These are phyloP conservation scores for Omphalea diandra DNA, from an alignment of 441 rosid genomes.

Conservation along the genomic window DNA sequence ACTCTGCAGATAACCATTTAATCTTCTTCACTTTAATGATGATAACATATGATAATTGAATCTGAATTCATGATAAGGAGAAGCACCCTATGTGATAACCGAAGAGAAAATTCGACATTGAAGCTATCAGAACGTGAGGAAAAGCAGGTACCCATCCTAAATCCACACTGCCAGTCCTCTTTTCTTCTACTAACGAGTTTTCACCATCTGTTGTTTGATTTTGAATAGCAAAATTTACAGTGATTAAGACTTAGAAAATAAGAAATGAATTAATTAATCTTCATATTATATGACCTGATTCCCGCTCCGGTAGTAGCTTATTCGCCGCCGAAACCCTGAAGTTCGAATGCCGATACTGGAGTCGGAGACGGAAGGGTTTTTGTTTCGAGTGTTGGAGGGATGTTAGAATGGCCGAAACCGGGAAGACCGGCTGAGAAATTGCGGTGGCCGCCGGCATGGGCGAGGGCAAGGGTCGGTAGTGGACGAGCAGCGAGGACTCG, in stretches of 20 bases:
- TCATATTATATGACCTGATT: slow-evolving; percentile 33
- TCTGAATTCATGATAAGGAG: neutral
- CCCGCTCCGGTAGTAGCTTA: slow-evolving; percentile 32
- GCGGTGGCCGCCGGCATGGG: slow-evolving; percentile 35
- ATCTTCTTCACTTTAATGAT: neutral
- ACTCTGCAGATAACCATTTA: slow-evolving; percentile 41
- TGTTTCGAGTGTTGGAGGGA: slow-evolving; percentile 16
- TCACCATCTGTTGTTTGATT: slow-evolving; percentile 32
- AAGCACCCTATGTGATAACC: slow-evolving; percentile 92
- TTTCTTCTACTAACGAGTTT: slow-evolving; percentile 24
- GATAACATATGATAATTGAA: neutral
- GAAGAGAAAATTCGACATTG: slow-evolving; percentile 77
- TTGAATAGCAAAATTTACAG: no score
- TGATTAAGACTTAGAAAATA: neutral
- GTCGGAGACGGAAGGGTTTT: slow-evolving; percentile 15
- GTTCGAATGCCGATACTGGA: slow-evolving; percentile 26
- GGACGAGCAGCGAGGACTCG: no score
- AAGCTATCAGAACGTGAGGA: slow-evolving; percentile 62
- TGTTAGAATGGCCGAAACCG: slow-evolving; percentile 24
- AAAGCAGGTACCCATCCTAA: slow-evolving; percentile 72
- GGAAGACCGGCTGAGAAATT: slow-evolving; percentile 31
- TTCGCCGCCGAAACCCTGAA: slow-evolving; percentile 26
- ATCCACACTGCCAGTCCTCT: slow-evolving; percentile 29
- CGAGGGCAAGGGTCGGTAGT: neutral
- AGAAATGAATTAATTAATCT: neutral